Evolutionary conservation across 768 basidiomycete species (phyloP).

Genomic region (Termitomyces heimii): DNA sequence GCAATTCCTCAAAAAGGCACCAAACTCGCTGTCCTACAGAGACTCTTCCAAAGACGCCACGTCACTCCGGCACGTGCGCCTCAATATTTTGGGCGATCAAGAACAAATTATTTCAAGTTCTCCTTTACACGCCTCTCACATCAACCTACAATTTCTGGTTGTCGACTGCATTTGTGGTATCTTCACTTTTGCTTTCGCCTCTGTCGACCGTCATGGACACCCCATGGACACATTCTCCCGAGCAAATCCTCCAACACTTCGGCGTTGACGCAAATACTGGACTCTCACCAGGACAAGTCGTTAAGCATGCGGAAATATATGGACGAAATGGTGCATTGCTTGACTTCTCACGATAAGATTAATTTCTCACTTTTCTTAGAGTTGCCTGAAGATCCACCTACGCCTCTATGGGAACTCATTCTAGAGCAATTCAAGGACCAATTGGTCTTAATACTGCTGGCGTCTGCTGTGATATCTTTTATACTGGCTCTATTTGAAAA

Average conservation of each 20-base stretch:
- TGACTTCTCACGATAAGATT: neutral
- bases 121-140: neutral
- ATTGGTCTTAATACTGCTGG: constrained; percentile 93
- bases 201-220: constrained; percentile 43
- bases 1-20: neutral
- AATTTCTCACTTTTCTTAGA: constrained; percentile 39
- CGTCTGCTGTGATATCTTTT: constrained; percentile 90
- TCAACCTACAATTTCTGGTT: constrained; percentile 3
- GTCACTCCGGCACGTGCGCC: constrained; percentile 33
- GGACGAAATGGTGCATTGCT: constrained; percentile 72
- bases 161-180: constrained; percentile 8
- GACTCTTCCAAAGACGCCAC: constrained; percentile 23
- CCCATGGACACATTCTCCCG: constrained; percentile 73
- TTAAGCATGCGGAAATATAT: constrained; percentile 70
- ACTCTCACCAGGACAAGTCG: constrained; percentile 59
- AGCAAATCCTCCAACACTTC: constrained; percentile 70
- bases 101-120: neutral
- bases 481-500: constrained; percentile 86
- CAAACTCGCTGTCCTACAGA: neutral
- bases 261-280: constrained; percentile 58
- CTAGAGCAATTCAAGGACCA: constrained; percentile 99
- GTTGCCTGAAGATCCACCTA: constrained; percentile 87
- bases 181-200: constrained; percentile 9
- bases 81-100: constrained; percentile 15
- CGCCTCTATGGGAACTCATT: constrained; percentile 90